phyloP scores from a whole-genome alignment of 306 rosid genomes.

The Cajanus cajan region DNA sequence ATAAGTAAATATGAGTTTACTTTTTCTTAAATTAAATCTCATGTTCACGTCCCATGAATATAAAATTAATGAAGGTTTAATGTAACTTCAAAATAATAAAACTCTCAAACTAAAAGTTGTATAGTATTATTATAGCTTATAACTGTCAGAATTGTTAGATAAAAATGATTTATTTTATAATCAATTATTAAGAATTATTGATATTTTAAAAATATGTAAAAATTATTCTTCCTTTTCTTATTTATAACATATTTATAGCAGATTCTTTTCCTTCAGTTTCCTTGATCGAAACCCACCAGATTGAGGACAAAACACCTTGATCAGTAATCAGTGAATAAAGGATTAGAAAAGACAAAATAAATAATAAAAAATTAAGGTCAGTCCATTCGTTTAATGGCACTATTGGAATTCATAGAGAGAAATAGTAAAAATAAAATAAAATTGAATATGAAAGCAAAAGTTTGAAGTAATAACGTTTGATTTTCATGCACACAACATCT shows the following conservation, averaged over 20 bases:
- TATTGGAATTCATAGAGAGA: not conserved
- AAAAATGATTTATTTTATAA: not conserved
- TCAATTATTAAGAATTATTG: not conserved
- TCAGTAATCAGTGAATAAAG: constrained; percentile 1
- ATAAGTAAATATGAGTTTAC: not conserved
- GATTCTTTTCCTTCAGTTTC: not conserved
- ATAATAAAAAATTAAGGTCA: not conserved
- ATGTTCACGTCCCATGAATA: not conserved
- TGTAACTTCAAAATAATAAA: not conserved
- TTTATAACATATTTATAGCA: not conserved
- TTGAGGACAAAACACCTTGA: constrained; percentile 22
- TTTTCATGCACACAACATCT: constrained; percentile 39
- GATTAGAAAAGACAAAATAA: constrained; percentile 30
- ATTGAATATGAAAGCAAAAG: constrained; percentile 24
- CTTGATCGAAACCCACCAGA: not conserved
- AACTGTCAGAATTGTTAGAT: too few species aligned
- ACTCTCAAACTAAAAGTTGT: not conserved
- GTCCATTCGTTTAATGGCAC: not conserved
- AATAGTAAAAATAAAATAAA: constrained; percentile 12
- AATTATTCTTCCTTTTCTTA: not conserved
- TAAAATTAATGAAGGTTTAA: not conserved
- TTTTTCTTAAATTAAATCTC: not conserved
- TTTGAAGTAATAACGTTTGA: constrained; percentile 27
- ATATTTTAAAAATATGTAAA: not conserved
- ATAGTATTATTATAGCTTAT: too few species aligned